phyloP scores from a whole-genome alignment of 2,329 filamentous ascomycete genomes.

The Waltergamsia citrina region DNA sequence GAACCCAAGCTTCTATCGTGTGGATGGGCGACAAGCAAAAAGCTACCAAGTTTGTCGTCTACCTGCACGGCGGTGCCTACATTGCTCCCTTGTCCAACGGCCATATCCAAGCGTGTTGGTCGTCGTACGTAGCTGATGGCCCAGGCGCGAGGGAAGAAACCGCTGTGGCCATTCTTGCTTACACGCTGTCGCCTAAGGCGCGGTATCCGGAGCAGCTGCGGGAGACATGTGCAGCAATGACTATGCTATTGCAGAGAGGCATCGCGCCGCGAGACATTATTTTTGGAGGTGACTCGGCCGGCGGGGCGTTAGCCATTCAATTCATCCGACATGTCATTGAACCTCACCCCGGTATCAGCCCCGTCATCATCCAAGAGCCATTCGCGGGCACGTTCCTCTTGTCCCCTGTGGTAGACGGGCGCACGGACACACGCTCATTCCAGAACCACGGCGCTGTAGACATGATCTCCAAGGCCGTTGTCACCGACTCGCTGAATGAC shows the following conservation, averaged over 20 bases:
- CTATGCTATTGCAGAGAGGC: conserved; percentile 11
- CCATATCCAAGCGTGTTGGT: not conserved
- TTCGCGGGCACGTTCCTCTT: conserved; percentile 18
- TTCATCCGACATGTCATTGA: conserved; percentile 18
- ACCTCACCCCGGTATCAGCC: conserved; percentile 10
- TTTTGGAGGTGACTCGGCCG: conserved; percentile 22
- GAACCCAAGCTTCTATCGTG: not conserved
- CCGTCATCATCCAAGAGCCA: conserved; percentile 11
- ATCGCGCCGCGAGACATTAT: conserved; percentile 13
- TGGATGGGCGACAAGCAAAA: not conserved
- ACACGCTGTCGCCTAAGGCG: conserved; percentile 16
- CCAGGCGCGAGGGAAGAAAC: conserved; percentile 1
- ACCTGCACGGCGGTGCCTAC: conserved; percentile 2
- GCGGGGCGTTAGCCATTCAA: conserved; percentile 19
- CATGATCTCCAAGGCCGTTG: not conserved
- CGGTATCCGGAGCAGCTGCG: conserved; percentile 15
- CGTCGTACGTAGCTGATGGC: not conserved
- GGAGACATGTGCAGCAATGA: conserved; percentile 14
- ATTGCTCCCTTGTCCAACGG: conserved; percentile 3
- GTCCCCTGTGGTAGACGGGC: conserved; percentile 13
- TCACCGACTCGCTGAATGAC: not conserved
- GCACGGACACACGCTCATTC: conserved; percentile 31
- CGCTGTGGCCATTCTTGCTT: conserved; percentile 17
- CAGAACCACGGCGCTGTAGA: conserved; percentile 26
- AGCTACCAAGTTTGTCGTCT: conserved; percentile 2